Conservation (phyloP, 202 grass and related monocot species). For the Brachypodium distachyon region DNA sequence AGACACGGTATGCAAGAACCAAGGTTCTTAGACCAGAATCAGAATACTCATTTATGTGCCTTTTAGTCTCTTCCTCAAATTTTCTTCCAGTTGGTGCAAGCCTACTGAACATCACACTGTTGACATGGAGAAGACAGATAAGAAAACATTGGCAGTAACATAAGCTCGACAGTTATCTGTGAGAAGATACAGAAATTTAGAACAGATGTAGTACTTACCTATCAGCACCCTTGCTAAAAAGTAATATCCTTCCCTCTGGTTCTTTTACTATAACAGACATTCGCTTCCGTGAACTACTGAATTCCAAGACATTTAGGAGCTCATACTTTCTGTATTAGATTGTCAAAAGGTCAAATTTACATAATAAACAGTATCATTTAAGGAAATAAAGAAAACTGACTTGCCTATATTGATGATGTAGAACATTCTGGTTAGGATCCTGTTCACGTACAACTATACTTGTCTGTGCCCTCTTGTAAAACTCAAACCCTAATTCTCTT, state of each 20-base stretch:
- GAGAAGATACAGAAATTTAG: slow-evolving; percentile 20
- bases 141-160: slow-evolving; percentile 8
- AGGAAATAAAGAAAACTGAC: slow-evolving; percentile 6
- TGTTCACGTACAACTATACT: slow-evolving; percentile 69
- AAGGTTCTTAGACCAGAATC: slow-evolving; percentile 92
- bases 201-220: slow-evolving; percentile 42
- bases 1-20: slow-evolving; percentile 79
- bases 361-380: slow-evolving; percentile 1
- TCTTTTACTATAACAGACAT: slow-evolving; percentile 96
- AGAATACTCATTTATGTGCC: slow-evolving; percentile 84
- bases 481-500: slow-evolving; percentile 93
- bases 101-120: slow-evolving; percentile 90
- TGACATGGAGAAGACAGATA: slow-evolving; percentile 20
- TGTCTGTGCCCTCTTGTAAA: slow-evolving; percentile 72
- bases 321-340: slow-evolving; percentile 57
- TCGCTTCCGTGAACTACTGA: slow-evolving; percentile 76
- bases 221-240: slow-evolving; percentile 90
- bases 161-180: not conserved
- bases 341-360: slow-evolving; percentile 18
- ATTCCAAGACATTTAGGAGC: slow-evolving; percentile 89
- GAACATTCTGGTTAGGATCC: slow-evolving; percentile 26
- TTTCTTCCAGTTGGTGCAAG: slow-evolving; percentile 49
- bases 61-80: slow-evolving; percentile 70
- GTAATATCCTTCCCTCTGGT: slow-evolving; percentile 64
- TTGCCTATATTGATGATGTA: slow-evolving; percentile 52